Percentiles rank a stretch among this genome's conserved stretches.
Conservation (phyloP, 2,329 filamentous ascomycete genomes). For the Grosmannia serpens region DNA sequence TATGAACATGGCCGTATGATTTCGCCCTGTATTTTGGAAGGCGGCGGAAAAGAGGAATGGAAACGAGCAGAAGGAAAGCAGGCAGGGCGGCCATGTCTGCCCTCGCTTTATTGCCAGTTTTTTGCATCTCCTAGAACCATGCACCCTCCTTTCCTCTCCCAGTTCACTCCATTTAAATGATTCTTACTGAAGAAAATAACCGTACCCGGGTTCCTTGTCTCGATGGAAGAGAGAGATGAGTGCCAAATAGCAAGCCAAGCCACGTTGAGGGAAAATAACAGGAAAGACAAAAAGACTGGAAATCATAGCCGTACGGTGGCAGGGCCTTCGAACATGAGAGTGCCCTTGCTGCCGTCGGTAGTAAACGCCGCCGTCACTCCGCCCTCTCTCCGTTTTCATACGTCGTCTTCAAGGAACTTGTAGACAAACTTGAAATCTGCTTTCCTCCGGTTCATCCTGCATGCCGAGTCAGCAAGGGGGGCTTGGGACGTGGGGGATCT, state of each 20-base stretch:
- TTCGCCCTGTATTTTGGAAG: not conserved
- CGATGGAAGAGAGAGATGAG: not conserved
- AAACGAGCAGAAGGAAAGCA: not conserved
- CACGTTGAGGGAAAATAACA: not conserved
- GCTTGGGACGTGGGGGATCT: not conserved
- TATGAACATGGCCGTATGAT: not conserved
- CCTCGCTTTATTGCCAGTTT: not conserved
- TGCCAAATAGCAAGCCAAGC: not conserved
- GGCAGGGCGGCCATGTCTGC: not conserved
- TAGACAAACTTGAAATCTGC: conserved; percentile 98
- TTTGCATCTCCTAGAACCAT: not conserved
- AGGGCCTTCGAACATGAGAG: not conserved
- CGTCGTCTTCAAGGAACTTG: conserved; percentile 92
- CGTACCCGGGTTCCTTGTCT: not conserved
- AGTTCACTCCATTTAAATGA: not conserved
- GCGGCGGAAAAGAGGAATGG: not conserved
- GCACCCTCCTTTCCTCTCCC: not conserved
- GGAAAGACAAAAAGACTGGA: not conserved
- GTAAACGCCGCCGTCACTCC: not conserved
- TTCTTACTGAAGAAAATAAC: not conserved
- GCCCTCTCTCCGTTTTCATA: conserved; percentile 30
- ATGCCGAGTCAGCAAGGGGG: not conserved
- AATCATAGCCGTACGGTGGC: not conserved
- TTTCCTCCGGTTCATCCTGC: conserved; percentile 96
- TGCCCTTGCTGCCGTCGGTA: not conserved